These are phyloP conservation scores for barley (Hordeum vulgare) DNA, from an alignment of 176 grass and related monocot species.

Conservation along the genomic window MorexV3_pseudomolecules_assembly NC_058523.1:25561919-25562418, in stretches of 20 bases:
- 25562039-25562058: no score
- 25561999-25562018: not conserved
- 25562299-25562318: constrained; percentile 59
- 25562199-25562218: constrained; percentile 76
- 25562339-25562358: constrained; percentile 9
- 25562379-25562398: not conserved
- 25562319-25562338: constrained; percentile 63
- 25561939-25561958: constrained; percentile 55
- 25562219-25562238: not conserved
- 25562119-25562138: constrained; percentile 82
- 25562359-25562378: not conserved
- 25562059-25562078: not conserved
- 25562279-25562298: not conserved
- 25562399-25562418: not conserved
- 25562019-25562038: not conserved
- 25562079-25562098: not conserved
- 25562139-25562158: constrained; percentile 53
- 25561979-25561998: constrained; percentile 46
- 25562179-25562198: constrained; percentile 67
- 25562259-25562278: no score
- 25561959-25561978: constrained; percentile 74
- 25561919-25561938: constrained; percentile 64
- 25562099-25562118: constrained; percentile 12
- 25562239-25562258: not conserved
- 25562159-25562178: constrained; percentile 14